Percentiles rank a stretch among this genome's conserved stretches.
phyloP scores from a whole-genome alignment of 331 rosid species.

The Malus hybrid region DNA sequence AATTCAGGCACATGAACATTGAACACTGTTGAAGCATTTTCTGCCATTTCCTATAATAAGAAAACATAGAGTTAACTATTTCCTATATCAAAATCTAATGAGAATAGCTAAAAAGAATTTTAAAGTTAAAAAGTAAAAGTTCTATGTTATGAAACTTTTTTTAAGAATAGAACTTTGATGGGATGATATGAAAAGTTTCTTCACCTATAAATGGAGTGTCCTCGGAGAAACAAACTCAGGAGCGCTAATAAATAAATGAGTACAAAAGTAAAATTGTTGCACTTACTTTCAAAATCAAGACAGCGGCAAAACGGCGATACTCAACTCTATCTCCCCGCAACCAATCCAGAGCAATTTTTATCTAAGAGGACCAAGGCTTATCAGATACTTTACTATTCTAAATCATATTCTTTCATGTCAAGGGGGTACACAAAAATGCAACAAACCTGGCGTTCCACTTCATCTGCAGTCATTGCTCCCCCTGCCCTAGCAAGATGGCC shows the following conservation, averaged over 20 bases:
- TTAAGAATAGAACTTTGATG: background rate
- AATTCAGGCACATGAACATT: constrained; percentile 96
- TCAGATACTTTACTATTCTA: constrained; percentile 13
- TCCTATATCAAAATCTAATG: background rate
- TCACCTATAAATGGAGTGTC: background rate
- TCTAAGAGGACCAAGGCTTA: constrained; percentile 30
- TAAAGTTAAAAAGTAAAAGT: background rate
- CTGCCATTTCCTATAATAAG: constrained; percentile 87
- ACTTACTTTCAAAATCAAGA: constrained; percentile 87
- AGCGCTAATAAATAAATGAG: background rate
- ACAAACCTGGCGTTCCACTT: constrained; percentile 91
- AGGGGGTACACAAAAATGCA: background rate
- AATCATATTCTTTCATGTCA: background rate
- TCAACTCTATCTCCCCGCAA: constrained; percentile 81
- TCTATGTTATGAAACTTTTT: background rate
- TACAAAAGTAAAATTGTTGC: constrained; percentile 2
- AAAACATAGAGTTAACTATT: background rate
- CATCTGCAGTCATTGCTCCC: constrained; percentile 97
- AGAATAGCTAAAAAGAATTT: background rate
- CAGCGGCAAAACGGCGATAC: constrained; percentile 93
- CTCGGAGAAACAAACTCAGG: background rate
- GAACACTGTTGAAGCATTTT: constrained; percentile 92
- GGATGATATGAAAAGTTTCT: background rate
- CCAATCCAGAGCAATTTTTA: constrained; percentile 86
- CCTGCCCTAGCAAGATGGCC: constrained; percentile 98